Evolutionary conservation across 176 grass and related monocot species (phyloP).

Genomic region (Puya raimondii): DNA sequence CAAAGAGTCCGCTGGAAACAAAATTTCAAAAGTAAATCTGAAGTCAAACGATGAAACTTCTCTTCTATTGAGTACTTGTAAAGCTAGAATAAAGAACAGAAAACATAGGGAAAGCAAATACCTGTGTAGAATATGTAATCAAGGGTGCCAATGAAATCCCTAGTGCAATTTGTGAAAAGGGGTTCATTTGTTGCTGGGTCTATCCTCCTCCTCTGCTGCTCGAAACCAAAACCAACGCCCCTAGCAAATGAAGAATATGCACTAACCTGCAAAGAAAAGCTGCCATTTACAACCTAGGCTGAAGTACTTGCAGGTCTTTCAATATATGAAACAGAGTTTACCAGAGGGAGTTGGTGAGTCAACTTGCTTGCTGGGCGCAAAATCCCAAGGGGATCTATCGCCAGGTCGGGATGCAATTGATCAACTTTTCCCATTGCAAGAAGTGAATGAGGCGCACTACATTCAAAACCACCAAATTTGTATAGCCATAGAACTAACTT

Average conservation of each 20-base stretch:
- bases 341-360: slow-evolving; percentile 95
- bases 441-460: slow-evolving; percentile 81
- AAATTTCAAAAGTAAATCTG: slow-evolving; percentile 4
- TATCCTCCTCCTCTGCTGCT: slow-evolving; percentile 91
- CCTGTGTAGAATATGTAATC: slow-evolving; percentile 99
- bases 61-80: not conserved
- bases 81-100: slow-evolving; percentile 9
- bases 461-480: slow-evolving; percentile 17
- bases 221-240: slow-evolving; percentile 53
- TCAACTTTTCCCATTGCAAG: slow-evolving; percentile 94
- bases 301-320: slow-evolving; percentile 6
- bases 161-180: slow-evolving; percentile 92
- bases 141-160: slow-evolving; percentile 87
- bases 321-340: slow-evolving; percentile 28
- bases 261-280: slow-evolving; percentile 63
- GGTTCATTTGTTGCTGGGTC: slow-evolving; percentile 91
- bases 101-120: slow-evolving; percentile 19
- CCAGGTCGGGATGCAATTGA: slow-evolving; percentile 89
- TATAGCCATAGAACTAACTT: no score
- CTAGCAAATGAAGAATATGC: slow-evolving; percentile 98
- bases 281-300: not conserved
- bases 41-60: not conserved
- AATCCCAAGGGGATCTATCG: slow-evolving; percentile 79
- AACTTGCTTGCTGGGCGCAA: slow-evolving; percentile 76
- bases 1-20: slow-evolving; percentile 86